A percentile compares a stretch with the other conserved stretches of the same genome.
phyloP scores from a whole-genome alignment of 1,284 basidiomycete species.

The Volvariella volvacea region DNA sequence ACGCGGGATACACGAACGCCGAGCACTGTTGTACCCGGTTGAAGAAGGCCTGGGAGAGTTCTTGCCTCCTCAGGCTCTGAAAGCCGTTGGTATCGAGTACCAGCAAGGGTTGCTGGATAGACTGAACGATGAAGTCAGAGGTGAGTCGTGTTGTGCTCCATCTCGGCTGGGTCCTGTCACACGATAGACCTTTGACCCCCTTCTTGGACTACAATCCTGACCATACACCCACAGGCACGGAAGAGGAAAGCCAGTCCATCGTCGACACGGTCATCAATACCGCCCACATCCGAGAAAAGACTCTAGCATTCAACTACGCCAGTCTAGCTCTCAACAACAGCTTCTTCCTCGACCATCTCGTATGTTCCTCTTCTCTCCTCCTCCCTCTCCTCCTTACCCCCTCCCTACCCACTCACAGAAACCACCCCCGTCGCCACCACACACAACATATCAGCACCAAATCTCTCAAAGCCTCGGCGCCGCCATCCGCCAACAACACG shows the following conservation, averaged over 20 bases:
- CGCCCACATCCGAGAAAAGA: slow-evolving; percentile 53
- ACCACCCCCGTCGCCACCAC: slow-evolving; percentile 37
- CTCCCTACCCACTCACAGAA: slow-evolving; percentile 27
- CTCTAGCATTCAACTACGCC: slow-evolving; percentile 87
- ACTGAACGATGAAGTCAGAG: slow-evolving; percentile 66
- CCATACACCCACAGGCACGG: slow-evolving; percentile 43
- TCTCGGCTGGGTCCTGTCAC: slow-evolving; percentile 1
- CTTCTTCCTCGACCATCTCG: slow-evolving; percentile 87
- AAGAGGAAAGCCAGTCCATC: slow-evolving; percentile 53
- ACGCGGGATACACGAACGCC: slow-evolving; percentile 50
- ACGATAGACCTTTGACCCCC: background rate
- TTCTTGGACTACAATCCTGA: slow-evolving; percentile 10
- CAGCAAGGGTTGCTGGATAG: slow-evolving; percentile 75
- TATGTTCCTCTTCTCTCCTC: slow-evolving; percentile 34
- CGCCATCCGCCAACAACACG: slow-evolving; percentile 49
- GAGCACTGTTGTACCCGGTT: slow-evolving; percentile 54
- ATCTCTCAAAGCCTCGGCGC: slow-evolving; percentile 31
- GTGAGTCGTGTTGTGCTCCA: slow-evolving; percentile 34
- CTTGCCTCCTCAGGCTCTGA: slow-evolving; percentile 60
- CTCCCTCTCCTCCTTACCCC: slow-evolving; percentile 6
- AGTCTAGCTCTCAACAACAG: slow-evolving; percentile 91
- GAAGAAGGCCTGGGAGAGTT: slow-evolving; percentile 72
- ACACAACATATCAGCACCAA: slow-evolving; percentile 34
- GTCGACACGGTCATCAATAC: slow-evolving; percentile 74
- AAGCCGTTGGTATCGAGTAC: slow-evolving; percentile 70